These are phyloP conservation scores for Thermomucor indicae-seudaticae DNA, from an alignment of 371 early-diverging fungal species.

Conservation along the genomic window DNA sequence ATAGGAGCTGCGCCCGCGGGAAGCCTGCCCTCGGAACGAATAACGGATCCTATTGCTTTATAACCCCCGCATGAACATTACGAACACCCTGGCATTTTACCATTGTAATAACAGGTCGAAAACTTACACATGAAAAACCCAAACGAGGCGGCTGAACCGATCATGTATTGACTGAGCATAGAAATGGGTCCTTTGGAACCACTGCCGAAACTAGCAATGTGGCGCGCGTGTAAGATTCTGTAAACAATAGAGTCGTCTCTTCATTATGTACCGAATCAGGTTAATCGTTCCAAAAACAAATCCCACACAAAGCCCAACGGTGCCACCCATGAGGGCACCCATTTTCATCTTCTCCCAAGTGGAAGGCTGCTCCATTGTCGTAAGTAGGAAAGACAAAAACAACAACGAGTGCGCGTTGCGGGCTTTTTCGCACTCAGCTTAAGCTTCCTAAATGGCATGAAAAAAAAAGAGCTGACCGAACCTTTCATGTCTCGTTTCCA, in stretches of 20 bases:
- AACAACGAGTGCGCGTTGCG: not conserved
- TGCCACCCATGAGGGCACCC: slow-evolving; percentile 82
- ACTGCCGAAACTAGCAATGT: slow-evolving; percentile 33
- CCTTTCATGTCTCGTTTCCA: not conserved
- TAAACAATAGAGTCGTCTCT: not conserved
- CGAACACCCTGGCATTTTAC: too few relatives aligned
- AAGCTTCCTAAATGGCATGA: not conserved
- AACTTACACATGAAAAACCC: slow-evolving; percentile 52
- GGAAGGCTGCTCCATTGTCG: slow-evolving; percentile 46
- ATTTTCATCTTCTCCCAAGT: slow-evolving; percentile 72
- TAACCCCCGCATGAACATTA: too few relatives aligned
- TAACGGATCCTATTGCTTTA: slow-evolving; percentile 75
- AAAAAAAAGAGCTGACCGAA: not conserved
- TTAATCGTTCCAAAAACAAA: slow-evolving; percentile 72
- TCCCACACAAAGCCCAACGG: slow-evolving; percentile 81
- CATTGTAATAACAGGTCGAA: not conserved
- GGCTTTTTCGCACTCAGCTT: not conserved
- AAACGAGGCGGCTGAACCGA: slow-evolving; percentile 52
- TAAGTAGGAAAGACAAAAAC: not conserved
- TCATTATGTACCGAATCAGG: slow-evolving; percentile 55
- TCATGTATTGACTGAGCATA: slow-evolving; percentile 48
- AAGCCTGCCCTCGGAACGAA: slow-evolving; percentile 57
- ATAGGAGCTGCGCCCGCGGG: slow-evolving; percentile 9
- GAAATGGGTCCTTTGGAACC: slow-evolving; percentile 38
- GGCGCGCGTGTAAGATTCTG: not conserved